Evolutionary conservation across 1,139 yeast species (phyloP).

Genomic region (Protomyces pachydermus): DNA sequence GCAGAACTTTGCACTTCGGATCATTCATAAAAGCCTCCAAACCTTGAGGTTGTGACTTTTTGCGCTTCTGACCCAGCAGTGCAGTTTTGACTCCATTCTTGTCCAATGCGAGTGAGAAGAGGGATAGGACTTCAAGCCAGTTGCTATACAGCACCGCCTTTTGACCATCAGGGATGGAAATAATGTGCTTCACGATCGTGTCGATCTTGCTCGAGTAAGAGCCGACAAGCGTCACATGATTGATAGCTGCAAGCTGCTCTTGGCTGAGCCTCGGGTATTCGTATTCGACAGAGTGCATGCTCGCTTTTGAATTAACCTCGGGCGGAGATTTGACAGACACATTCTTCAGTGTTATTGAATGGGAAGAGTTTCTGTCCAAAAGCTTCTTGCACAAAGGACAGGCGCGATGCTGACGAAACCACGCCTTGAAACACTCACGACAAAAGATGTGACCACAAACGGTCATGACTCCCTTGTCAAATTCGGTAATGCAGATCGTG

Average conservation of each 20-base stretch:
- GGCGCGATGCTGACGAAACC: slow-evolving; percentile 53
- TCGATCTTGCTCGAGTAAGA: slow-evolving; percentile 82
- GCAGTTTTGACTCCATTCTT: slow-evolving; percentile 52
- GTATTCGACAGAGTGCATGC: slow-evolving; percentile 37
- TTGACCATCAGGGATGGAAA: slow-evolving; percentile 34
- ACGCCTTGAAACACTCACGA: slow-evolving; percentile 57
- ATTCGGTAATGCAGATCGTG: slow-evolving; percentile 67
- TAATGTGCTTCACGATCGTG: slow-evolving; percentile 63
- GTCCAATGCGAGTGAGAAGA: slow-evolving; percentile 63
- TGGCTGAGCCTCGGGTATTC: slow-evolving; percentile 49
- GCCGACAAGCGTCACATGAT: slow-evolving; percentile 41
- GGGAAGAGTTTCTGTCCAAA: slow-evolving; percentile 32
- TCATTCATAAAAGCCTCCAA: slow-evolving; percentile 54
- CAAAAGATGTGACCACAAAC: slow-evolving; percentile 48
- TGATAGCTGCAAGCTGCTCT: slow-evolving; percentile 48
- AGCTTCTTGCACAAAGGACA: slow-evolving; percentile 79
- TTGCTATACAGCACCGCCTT: slow-evolving; percentile 18
- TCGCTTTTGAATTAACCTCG: background rate
- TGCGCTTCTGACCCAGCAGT: slow-evolving; percentile 42
- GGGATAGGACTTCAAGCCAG: slow-evolving; percentile 52
- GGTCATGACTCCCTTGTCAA: slow-evolving; percentile 52
- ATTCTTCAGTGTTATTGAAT: slow-evolving; percentile 3
- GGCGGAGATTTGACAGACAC: background rate
- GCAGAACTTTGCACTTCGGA: slow-evolving; percentile 66
- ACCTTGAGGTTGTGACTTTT: slow-evolving; percentile 40